phyloP scores from a whole-genome alignment of 345 rosid genomes.

The Eutrema japonicum region DNA sequence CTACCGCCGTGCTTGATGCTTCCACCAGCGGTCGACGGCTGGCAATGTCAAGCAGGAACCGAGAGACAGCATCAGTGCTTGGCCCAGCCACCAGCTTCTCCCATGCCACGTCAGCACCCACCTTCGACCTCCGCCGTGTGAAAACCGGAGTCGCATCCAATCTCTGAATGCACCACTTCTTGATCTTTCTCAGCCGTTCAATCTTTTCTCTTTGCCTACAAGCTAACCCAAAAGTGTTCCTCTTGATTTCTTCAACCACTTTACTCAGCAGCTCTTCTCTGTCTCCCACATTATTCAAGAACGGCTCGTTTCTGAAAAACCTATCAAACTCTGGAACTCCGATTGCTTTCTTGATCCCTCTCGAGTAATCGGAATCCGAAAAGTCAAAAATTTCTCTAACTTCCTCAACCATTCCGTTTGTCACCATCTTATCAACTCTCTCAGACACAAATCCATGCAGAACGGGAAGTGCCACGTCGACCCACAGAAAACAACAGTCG shows the following conservation, averaged over 20 bases:
- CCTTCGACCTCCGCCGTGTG: constrained; percentile 43
- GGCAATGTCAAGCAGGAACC: constrained; percentile 48
- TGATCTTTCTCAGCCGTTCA: constrained; percentile 51
- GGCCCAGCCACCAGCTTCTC: constrained; percentile 58
- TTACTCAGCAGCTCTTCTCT: constrained; percentile 47
- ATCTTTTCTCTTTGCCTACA: constrained; percentile 66
- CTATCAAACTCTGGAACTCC: constrained; percentile 72
- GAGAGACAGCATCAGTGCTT: constrained; percentile 46
- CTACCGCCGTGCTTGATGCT: not conserved
- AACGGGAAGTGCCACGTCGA: constrained; percentile 63
- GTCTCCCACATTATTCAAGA: constrained; percentile 36
- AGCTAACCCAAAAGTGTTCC: constrained; percentile 56
- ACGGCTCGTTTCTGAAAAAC: constrained; percentile 52
- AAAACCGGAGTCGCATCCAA: constrained; percentile 73
- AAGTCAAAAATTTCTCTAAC: constrained; percentile 60
- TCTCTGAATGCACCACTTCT: constrained; percentile 66
- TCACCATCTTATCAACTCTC: constrained; percentile 72
- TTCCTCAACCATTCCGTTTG: constrained; percentile 67
- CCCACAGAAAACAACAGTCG: constrained; percentile 67
- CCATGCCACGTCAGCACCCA: constrained; percentile 61
- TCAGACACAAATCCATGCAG: constrained; percentile 52
- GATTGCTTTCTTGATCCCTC: constrained; percentile 64
- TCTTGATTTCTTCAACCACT: constrained; percentile 58
- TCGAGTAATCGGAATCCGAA: constrained; percentile 47
- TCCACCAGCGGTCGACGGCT: constrained; percentile 13